Base-by-base conservation (phyloP, 23 red algal species). In the Pyropia yezoensis region DNA sequence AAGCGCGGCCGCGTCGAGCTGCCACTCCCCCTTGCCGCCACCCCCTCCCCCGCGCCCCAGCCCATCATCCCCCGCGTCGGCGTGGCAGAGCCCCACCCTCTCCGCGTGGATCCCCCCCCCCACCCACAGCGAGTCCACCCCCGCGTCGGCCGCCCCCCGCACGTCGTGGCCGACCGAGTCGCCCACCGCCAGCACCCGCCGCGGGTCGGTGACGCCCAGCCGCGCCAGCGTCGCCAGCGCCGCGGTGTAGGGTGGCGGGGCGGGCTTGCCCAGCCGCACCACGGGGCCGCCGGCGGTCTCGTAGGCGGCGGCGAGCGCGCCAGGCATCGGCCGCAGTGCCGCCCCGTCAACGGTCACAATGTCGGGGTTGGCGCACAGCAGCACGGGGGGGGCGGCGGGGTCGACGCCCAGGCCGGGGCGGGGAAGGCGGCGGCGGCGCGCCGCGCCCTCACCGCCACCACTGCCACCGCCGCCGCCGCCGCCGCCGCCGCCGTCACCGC, bases 331-430 rank as follows among this genome's bases (percentile, higher is more conserved):
- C 20, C 71, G 55, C 33, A 84, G 50, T 23, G 63, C 66, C 11
- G 64, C 73, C 11, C 88, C 88, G 52, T 84, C 88, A 19, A 93
- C 88, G 19, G 88, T 93, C 3, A 93, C 88, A 27, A 83, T 29
- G 59, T 93, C 88, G 16, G 88, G 88, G 59, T 93, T 93, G 3
- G 63, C 80, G 63, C 88, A 93, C 30, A 74, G 70, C 65, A 93
- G 88, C 29, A 65, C 59, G 21, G 64, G 34, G 12, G 70, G 82
- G 16, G 50, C 34, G 29, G 14, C 15, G 14, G 54, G 25, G 19
- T 61, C 82, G 14, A 76, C 49, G 25, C 55, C 53, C 14, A 77
- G 18, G 19, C 54, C 55, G 18, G 52, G 20, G 15, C 79, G 53
- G 9, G 34, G 53, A 7, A 70, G 72, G 7, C 63, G 30, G 2